phyloP scores from a whole-genome alignment of 2,329 filamentous ascomycete species.

The Aspergillus aculeatus region DNA sequence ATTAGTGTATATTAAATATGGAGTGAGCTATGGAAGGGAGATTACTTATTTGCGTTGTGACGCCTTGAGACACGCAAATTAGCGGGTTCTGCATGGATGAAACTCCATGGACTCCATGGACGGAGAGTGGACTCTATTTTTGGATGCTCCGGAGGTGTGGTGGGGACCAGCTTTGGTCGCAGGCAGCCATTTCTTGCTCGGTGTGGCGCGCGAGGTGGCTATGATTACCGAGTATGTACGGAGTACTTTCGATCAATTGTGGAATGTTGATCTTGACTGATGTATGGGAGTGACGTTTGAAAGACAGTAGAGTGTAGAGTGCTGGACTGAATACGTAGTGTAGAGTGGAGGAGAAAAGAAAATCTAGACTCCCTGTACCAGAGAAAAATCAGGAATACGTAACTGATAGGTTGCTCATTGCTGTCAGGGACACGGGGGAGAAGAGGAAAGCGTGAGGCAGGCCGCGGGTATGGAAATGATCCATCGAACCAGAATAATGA shows the following conservation, averaged over 20 bases:
- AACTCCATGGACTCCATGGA: background rate
- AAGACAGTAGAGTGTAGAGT: background rate
- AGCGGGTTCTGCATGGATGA: conserved; percentile 7
- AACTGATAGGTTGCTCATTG: background rate
- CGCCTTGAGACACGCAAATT: background rate
- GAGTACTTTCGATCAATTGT: background rate
- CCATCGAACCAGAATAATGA: background rate
- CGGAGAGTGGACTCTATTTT: conserved; percentile 7
- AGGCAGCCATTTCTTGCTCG: conserved; percentile 5
- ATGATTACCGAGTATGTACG: background rate
- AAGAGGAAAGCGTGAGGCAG: background rate
- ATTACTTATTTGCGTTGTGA: background rate
- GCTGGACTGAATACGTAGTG: no score
- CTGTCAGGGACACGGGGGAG: conserved; percentile 1
- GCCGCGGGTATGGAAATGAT: background rate
- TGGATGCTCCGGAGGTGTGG: conserved; percentile 1
- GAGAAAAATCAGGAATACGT: background rate
- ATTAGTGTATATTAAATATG: background rate
- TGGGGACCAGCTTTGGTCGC: conserved; percentile 5
- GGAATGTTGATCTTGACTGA: background rate
- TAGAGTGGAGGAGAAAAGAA: background rate
- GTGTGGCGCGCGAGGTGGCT: conserved; percentile 4
- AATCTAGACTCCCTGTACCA: background rate
- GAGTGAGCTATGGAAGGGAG: background rate
- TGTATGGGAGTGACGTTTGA: background rate